Evolutionary conservation across 306 rosid genomes (phyloP).

Genomic region (Cicer judaicum): DNA sequence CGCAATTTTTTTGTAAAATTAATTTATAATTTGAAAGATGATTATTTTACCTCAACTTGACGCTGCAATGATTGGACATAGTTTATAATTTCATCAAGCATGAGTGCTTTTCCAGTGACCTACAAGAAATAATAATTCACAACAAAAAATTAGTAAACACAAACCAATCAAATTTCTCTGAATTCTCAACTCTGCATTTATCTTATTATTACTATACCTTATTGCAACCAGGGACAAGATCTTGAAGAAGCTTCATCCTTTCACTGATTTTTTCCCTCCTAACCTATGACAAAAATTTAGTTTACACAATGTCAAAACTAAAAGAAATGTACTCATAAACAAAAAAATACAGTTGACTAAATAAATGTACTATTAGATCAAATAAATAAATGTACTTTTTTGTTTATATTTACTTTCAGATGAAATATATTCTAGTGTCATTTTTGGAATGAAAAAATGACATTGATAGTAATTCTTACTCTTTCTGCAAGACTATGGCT

Average conservation of each 20-base stretch:
- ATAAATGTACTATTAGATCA: too few species aligned
- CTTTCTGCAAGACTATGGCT: conserved; percentile 99
- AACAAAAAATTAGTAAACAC: conserved; percentile 36
- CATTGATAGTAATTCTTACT: conserved; percentile 51
- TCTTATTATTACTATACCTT: conserved; percentile 57
- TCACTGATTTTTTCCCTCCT: conserved; percentile 98
- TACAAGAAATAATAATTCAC: conserved; percentile 37
- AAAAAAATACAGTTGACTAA: too few species aligned
- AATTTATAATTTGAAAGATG: not conserved
- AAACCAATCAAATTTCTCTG: not conserved
- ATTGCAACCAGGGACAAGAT: conserved; percentile 97
- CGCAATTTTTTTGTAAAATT: too few species aligned
- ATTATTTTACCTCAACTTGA: conserved; percentile 82
- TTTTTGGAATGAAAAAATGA: conserved; percentile 11
- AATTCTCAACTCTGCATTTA: conserved; percentile 11
- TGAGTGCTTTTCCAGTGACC: conserved; percentile 97
- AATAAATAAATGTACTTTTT: too few species aligned
- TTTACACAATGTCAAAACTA: conserved; percentile 43
- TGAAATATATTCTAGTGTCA: not conserved
- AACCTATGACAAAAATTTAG: conserved; percentile 56
- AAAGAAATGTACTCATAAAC: not conserved
- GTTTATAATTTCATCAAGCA: conserved; percentile 97
- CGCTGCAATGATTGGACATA: conserved; percentile 97
- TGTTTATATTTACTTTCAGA: too few species aligned
- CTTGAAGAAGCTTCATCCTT: conserved; percentile 96